Percentiles rank a stretch among this genome's conserved stretches.
phyloP scores from a whole-genome alignment of 2,329 filamentous ascomycete species.

The Tothia fuscella region DNA sequence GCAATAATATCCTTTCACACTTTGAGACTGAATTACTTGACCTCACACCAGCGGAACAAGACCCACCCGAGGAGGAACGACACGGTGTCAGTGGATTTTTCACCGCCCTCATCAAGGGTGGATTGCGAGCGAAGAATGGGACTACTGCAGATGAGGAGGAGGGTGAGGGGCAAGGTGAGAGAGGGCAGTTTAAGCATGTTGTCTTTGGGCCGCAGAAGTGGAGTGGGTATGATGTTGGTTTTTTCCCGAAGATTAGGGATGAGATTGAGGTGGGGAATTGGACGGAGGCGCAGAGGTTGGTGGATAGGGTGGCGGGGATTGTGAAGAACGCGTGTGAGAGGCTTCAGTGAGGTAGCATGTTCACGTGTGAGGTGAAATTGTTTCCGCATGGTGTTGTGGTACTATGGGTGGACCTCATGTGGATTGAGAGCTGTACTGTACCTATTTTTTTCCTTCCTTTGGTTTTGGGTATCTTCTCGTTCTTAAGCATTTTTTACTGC shows the following conservation, averaged over 20 bases:
- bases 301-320: conserved; percentile 60
- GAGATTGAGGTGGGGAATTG: conserved; percentile 62
- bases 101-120: conserved; percentile 8
- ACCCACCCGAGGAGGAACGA: conserved; percentile 17
- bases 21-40: conserved; percentile 83
- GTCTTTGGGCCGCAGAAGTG: conserved; percentile 75
- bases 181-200: conserved; percentile 89
- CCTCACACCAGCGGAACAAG: conserved; percentile 45
- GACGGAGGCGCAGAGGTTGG: conserved; percentile 52
- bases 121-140: conserved; percentile 2
- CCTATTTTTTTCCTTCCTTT: too few species aligned
- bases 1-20: conserved; percentile 65
- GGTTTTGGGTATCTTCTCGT: too few species aligned
- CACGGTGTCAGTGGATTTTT: conserved; percentile 51
- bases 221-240: conserved; percentile 54
- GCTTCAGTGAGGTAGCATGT: too few species aligned
- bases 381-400: too few species aligned
- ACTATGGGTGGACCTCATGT: too few species aligned
- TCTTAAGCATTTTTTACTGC: too few species aligned
- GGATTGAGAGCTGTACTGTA: too few species aligned
- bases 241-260: conserved; percentile 79
- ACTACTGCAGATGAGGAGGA: conserved; percentile 12
- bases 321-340: conserved; percentile 2
- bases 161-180: conserved; percentile 43
- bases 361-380: too few species aligned